Evolutionary conservation across 345 rosid species (phyloP).

Genomic region (Moringa oleifera): DNA sequence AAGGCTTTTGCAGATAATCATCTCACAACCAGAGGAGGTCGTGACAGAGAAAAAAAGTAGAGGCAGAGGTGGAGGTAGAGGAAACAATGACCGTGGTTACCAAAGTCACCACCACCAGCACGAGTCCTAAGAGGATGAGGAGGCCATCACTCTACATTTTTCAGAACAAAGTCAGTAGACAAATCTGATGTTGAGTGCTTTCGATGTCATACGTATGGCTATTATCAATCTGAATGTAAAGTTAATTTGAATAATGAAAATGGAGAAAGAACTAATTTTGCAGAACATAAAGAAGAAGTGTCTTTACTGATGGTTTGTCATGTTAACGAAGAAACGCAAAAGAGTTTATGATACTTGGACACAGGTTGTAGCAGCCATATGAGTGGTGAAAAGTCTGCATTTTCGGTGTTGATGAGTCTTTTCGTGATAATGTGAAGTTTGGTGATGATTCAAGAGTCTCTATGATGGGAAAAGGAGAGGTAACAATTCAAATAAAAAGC

Average conservation of each 20-base stretch:
- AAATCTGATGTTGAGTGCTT: too few species aligned
- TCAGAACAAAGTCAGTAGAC: background rate
- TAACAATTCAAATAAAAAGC: background rate
- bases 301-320: conserved; percentile 5
- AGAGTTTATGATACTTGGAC: conserved; percentile 1
- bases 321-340: background rate
- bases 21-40: background rate
- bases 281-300: background rate
- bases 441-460: background rate
- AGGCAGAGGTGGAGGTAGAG: background rate
- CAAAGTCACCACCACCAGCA: background rate
- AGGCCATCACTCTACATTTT: background rate
- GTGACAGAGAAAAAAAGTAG: background rate
- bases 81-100: background rate
- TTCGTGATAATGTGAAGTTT: conserved; percentile 1
- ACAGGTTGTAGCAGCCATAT: background rate
- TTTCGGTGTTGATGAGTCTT: conserved; percentile 7
- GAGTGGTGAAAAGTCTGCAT: background rate
- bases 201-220: too few species aligned
- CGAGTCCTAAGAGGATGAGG: background rate
- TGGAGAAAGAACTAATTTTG: too few species aligned
- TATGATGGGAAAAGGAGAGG: conserved; percentile 3
- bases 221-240: too few species aligned
- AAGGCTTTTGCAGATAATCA: background rate
- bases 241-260: too few species aligned